Percentiles rank a stretch among this genome's conserved stretches.
Conservation (phyloP, 2,329 filamentous ascomycete species). For the Aspergillus sojae region DNA sequence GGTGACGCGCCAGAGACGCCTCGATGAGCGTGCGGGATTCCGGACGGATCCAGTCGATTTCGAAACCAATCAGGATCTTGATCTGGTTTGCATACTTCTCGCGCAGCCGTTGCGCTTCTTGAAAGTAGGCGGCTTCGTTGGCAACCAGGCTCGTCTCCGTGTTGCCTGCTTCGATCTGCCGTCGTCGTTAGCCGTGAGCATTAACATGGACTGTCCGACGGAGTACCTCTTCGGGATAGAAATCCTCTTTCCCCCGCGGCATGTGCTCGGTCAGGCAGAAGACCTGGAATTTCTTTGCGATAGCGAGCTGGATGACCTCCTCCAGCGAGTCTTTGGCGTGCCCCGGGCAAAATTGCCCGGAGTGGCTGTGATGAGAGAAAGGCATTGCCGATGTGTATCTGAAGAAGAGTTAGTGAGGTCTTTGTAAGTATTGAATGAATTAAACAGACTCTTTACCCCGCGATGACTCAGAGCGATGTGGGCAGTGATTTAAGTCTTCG, state of each 20-base stretch:
- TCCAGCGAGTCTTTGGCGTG: conserved; percentile 87
- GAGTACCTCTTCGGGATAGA: conserved; percentile 86
- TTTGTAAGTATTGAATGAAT: too few relatives aligned
- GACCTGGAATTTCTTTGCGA: conserved; percentile 74
- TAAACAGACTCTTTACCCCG: background rate
- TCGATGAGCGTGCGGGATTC: conserved; percentile 63
- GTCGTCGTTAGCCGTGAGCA: background rate
- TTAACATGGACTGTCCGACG: background rate
- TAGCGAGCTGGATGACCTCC: conserved; percentile 77
- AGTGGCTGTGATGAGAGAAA: conserved; percentile 97
- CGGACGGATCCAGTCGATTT: conserved; percentile 87
- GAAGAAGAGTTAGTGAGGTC: background rate
- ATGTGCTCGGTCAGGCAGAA: conserved; percentile 96
- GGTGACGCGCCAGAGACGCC: conserved; percentile 60
- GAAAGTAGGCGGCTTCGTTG: conserved; percentile 66
- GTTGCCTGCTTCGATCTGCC: conserved; percentile 34
- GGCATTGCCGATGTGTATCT: conserved; percentile 63
- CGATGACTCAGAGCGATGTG: background rate
- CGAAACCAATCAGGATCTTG: conserved; percentile 83
- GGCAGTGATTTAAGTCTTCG: background rate
- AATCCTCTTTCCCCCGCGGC: conserved; percentile 75
- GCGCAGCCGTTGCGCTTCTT: conserved; percentile 74
- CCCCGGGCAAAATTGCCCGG: conserved; percentile 90
- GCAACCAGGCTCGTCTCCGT: conserved; percentile 44
- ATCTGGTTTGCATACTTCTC: conserved; percentile 70